Percentiles rank a stretch among this genome's conserved stretches.
Conservation (phyloP, 495 filamentous ascomycete genomes). For the Aspergillus cristatus region DNA sequence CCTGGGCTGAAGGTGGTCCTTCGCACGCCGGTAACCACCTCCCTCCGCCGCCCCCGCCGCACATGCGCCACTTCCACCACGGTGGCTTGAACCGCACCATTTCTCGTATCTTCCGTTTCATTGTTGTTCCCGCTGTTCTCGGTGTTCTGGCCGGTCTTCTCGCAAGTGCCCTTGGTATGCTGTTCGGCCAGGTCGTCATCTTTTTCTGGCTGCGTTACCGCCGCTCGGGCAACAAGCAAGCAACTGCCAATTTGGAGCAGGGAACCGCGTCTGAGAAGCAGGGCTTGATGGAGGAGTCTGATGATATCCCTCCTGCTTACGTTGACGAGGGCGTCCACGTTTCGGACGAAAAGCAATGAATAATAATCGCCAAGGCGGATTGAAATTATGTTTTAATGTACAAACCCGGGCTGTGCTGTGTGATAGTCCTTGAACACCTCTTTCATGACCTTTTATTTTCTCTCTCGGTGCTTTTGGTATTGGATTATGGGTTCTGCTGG, state of each 20-base stretch:
- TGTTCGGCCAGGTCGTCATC: constrained; percentile 40
- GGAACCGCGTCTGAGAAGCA: constrained; percentile 33
- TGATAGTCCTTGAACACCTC: not conserved
- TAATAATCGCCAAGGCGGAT: not conserved
- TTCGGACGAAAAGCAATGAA: constrained; percentile 25
- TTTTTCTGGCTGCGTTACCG: constrained; percentile 43
- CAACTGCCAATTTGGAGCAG: constrained; percentile 24
- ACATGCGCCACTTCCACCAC: constrained; percentile 23
- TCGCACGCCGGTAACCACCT: constrained; percentile 19
- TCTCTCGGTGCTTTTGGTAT: too few species aligned
- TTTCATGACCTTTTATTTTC: too few species aligned
- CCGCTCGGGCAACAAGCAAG: constrained; percentile 19
- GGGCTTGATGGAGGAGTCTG: constrained; percentile 26
- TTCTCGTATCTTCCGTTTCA: constrained; percentile 39
- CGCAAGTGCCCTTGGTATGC: constrained; percentile 45
- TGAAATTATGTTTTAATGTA: too few species aligned
- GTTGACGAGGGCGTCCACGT: constrained; percentile 14
- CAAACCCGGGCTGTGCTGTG: not conserved
- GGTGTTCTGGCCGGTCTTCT: constrained; percentile 41
- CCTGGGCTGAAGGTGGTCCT: constrained; percentile 9
- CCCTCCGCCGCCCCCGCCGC: constrained; percentile 9
- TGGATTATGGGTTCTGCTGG: too few species aligned
- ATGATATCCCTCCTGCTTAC: constrained; percentile 23
- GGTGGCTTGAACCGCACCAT: constrained; percentile 33
- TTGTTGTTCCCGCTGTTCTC: constrained; percentile 36